Base-by-base conservation (phyloP, 192 early-diverging fungal species). In the Polychytrium aggregatum region DNA sequence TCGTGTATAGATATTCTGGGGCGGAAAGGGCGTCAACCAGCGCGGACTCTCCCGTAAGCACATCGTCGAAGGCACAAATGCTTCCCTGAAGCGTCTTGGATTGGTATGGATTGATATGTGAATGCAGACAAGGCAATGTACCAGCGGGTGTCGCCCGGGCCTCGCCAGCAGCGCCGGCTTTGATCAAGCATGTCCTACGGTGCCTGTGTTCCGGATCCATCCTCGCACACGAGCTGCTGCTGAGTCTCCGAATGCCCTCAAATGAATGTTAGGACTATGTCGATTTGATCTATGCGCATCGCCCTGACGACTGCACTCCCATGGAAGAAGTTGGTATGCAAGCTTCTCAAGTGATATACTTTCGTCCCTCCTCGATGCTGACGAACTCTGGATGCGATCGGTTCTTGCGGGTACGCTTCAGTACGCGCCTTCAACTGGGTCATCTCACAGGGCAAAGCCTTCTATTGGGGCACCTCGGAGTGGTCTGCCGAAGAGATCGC, bases 321-420 rank as follows among this genome's bases (percentile, higher is more conserved):
- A 91, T 86, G 82, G 81, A 86, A 51, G 86, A 91, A 60, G 76
- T 76, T 36, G 86, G n/a, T n/a, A n/a, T n/a, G n/a, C n/a, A n/a
- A n/a, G n/a, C n/a, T n/a, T n/a, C n/a, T n/a, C n/a, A n/a, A n/a
- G n/a, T n/a, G n/a, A n/a, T n/a, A n/a, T n/a, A n/a, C n/a, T n/a
- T n/a, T n/a, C n/a, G n/a, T n/a, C n/a, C n/a, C n/a, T n/a, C n/a
- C n/a, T n/a, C n/a, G n/a, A n/a, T n/a, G n/a, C n/a, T n/a, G n/a
- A n/a, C n/a, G n/a, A n/a, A n/a, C n/a, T n/a, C n/a, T n/a, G n/a
- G n/a, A n/a, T n/a, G n/a, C n/a, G n/a, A n/a, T n/a, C n/a, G n/a
- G n/a, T n/a, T n/a, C n/a, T n/a, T n/a, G n/a, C n/a, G n/a, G n/a
- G n/a, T n/a, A n/a, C n/a, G n/a, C n/a, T n/a, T n/a, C n/a, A n/a